These are phyloP conservation scores for Tricladium varicosporioides DNA, from an alignment of 2,329 filamentous ascomycete genomes.

Conservation along the genomic window DNA sequence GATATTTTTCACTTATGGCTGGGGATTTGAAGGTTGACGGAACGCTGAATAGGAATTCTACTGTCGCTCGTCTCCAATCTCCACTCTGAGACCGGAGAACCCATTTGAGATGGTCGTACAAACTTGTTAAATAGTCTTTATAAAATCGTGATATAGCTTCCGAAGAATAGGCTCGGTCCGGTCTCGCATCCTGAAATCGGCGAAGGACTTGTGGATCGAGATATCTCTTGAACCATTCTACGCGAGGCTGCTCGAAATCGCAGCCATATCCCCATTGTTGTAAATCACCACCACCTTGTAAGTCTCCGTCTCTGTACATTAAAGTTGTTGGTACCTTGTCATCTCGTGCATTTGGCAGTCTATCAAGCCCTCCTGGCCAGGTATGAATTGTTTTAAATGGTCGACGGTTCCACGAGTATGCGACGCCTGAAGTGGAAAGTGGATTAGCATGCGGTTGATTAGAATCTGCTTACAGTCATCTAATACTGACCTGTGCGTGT, in stretches of 20 bases:
- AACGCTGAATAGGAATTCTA: constrained; percentile 11
- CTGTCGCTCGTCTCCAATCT: background rate
- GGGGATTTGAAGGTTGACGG: constrained; percentile 4
- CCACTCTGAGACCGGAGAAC: background rate
- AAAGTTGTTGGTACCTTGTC: background rate
- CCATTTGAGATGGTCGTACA: background rate
- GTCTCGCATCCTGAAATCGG: background rate
- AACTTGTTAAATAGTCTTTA: background rate
- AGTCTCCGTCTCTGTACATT: background rate
- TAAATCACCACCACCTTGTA: background rate
- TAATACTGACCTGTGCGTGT: background rate
- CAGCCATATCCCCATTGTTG: constrained; percentile 1
- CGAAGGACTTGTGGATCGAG: background rate
- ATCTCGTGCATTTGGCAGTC: background rate
- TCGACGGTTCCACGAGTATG: background rate
- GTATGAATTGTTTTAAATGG: background rate
- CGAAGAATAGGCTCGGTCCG: background rate
- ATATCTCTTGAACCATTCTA: constrained; percentile 3
- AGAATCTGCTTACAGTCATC: background rate
- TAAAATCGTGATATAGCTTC: background rate
- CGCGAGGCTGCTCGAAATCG: background rate
- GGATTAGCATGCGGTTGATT: background rate
- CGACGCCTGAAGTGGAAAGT: background rate
- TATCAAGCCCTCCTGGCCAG: background rate
- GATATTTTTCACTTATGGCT: background rate